Base-by-base conservation (phyloP, 306 rosid species). In the Citrullus amarus region DNA sequence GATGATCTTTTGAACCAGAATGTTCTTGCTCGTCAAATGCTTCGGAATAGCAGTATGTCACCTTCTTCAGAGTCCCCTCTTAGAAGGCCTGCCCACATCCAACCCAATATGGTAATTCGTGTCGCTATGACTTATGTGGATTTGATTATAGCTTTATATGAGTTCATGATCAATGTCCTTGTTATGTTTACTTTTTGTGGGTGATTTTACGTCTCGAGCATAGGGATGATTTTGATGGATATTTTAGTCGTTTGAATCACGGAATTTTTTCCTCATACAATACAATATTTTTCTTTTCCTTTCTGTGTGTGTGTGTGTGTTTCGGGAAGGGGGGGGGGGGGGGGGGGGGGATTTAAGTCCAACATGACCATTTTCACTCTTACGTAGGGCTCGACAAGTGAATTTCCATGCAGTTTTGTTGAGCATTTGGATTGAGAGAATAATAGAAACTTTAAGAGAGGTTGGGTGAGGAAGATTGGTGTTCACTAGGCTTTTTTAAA, bases 21-120 rank as follows among this genome's bases (percentile, higher is more conserved):
- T 72, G 51, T 78, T 80, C 91, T 78, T 84, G 74, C 92, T 82
- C 89, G 89, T 34, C 96, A 81, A 50, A n/a, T 84, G 20, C 80
- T 83, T 80, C 80, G 85, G 81, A 88, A 87, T 48, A 88, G 89
- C 87, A 90, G 98, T 77, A 83, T 84, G 90, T 95, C 98, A 0
- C 97, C 97, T 74, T 91, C 97, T 76, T 91, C 97, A 73, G 98
- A 89, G 82, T 92, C 98, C 80, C 92, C 97, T 66, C 91, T 92
- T 65, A 85, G 97, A 87, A 84, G 92, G 83, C 91, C 96, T 65
- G 81, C 86, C 15, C 79, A 70, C 22, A 46, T 79, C 81, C 93
- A 85, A 79, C 87, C 84, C 82, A 91, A 84, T 71, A 54, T 71
- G 93, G 99, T 92, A 92, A 85, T 82, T 55, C 73, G 4, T 75